These are phyloP conservation scores for Fusarium sp. DNA, from an alignment of 2,329 filamentous ascomycete genomes.

Conservation along the genomic window DNA sequence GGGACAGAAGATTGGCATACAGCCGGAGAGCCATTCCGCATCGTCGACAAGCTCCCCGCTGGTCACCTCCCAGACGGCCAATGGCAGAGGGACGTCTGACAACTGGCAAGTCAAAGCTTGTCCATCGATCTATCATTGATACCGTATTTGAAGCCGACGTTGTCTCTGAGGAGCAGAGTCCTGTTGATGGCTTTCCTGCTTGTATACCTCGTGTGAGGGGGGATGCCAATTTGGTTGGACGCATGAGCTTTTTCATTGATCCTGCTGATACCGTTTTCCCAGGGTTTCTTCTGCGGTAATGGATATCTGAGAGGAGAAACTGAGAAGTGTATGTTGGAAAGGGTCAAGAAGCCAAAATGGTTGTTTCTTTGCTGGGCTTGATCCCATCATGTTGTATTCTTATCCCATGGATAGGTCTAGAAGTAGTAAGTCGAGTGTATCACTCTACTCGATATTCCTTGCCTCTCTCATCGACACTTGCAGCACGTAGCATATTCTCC, in stretches of 20 bases:
- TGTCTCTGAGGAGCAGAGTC: constrained; percentile 16
- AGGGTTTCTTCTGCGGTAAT: constrained; percentile 23
- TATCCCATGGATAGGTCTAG: too few species aligned
- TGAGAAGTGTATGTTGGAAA: too few species aligned
- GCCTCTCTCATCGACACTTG: too few species aligned
- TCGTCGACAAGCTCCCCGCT: constrained; percentile 25
- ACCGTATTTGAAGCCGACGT: constrained; percentile 24
- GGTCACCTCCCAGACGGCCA: background rate
- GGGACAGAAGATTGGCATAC: constrained; percentile 43
- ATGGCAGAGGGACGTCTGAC: constrained; percentile 1
- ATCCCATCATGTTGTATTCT: too few species aligned
- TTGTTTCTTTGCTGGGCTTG: too few species aligned
- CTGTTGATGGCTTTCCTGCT: constrained; percentile 22
- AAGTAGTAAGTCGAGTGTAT: too few species aligned
- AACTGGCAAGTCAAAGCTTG: background rate
- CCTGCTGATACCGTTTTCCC: constrained; percentile 19
- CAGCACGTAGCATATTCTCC: too few species aligned
- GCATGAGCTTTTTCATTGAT: constrained; percentile 36
- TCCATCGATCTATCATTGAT: constrained; percentile 28
- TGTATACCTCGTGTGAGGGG: constrained; percentile 33
- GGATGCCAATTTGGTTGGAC: constrained; percentile 18
- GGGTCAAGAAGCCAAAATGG: too few species aligned
- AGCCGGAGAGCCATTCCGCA: constrained; percentile 42
- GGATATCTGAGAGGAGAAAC: background rate
- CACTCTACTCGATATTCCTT: too few species aligned